Base-by-base conservation (phyloP, 345 rosid genomes). In the Populus davidiana region DNA sequence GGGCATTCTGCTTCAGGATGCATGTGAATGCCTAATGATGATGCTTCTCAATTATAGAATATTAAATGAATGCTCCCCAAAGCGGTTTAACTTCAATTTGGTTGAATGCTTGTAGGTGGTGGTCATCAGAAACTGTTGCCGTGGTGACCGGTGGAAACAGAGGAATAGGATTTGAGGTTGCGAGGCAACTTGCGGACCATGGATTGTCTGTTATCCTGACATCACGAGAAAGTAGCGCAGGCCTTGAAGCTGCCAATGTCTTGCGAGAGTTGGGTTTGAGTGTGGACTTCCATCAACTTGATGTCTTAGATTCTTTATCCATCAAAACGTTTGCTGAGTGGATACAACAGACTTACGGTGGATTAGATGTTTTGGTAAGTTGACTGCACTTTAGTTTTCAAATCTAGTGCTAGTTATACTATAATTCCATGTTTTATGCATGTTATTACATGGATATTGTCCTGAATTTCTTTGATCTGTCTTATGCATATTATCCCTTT, bases 131-230 rank as follows among this genome's bases (percentile, higher is more conserved):
- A 74, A 95, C 98, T 10, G 81, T 95, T 76, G 97, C 97, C 8
- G 95, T 94, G 66, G 97, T 94, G 72, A 94, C 97, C 1, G 98
- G 98, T 36, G 91, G 93, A 1, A 94, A 93, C 56, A 88, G 98
- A 86, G 98, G 98, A 25, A 94, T 94, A 44, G 98, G 98, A 8
- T 94, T 93, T 79, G 98, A 94, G 86, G 90, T 90, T 76, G 95
- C 82, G n/a, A 89, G 92, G 67, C 98, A 94, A 79, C 93, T 94
- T 13, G 97, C 94, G 1, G 91, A 79, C 6, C 98, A 93, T 74
- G 97, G 99, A 33, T 63, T 96, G 77, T 89, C 95, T 0, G 96
- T 92, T 41, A 72, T 96, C 5, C 69, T 91, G 73, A 96, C 99
- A 67, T 87, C 99, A 2, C 85, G 99, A 84, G 94, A 92, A 77